phyloP scores from a whole-genome alignment of 257 asterid species.

The Forsythia viridissima region DNA sequence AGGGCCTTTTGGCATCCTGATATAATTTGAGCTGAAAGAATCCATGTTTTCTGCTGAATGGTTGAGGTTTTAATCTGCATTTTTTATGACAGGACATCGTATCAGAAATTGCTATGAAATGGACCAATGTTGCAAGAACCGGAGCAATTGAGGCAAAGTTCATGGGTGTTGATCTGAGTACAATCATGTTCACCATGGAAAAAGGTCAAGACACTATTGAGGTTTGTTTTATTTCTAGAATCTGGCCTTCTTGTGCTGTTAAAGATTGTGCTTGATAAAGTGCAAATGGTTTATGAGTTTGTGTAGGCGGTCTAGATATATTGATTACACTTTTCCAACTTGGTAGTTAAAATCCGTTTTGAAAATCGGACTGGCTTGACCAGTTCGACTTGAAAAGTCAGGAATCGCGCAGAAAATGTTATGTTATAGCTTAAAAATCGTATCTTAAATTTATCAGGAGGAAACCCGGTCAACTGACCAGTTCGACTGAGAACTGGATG shows the following conservation, averaged over 20 bases:
- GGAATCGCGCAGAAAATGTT: not conserved
- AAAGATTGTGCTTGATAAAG: not conserved
- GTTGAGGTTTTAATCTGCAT: not conserved
- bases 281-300: not conserved
- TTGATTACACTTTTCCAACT: not conserved
- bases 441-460: not conserved
- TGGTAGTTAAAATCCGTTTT: not conserved
- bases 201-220: slow-evolving; percentile 77
- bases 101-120: slow-evolving; percentile 70
- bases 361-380: too few species aligned
- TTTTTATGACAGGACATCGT: slow-evolving; percentile 53
- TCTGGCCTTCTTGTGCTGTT: not conserved
- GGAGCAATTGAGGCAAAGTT: slow-evolving; percentile 78
- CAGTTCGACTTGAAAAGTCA: too few species aligned
- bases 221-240: slow-evolving; percentile 44
- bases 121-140: slow-evolving; percentile 79
- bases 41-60: not conserved
- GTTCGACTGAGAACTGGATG: not conserved
- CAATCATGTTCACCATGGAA: slow-evolving; percentile 89
- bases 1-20: not conserved
- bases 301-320: not conserved
- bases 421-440: not conserved
- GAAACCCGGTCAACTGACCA: not conserved
- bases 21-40: not conserved
- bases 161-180: slow-evolving; percentile 68